Conservation (phyloP, 768 basidiomycete genomes). For the Cubamyces lactineus region DNA sequence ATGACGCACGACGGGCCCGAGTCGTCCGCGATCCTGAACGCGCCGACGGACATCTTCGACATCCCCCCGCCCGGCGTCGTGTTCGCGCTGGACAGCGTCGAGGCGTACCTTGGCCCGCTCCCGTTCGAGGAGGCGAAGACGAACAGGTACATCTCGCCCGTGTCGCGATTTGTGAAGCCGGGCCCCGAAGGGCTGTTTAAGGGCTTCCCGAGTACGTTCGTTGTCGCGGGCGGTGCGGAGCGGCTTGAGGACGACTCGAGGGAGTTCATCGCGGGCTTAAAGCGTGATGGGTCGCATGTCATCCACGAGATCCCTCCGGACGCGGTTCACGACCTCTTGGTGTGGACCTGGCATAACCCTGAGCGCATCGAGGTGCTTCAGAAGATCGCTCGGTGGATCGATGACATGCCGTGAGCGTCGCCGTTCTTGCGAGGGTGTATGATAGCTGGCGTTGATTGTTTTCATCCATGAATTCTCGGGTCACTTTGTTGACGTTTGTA, state of each 20-base stretch:
- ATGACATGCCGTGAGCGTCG: neutral
- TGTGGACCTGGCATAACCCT: conserved; percentile 32
- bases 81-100: conserved; percentile 38
- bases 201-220: conserved; percentile 67
- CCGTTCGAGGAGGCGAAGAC: conserved; percentile 47
- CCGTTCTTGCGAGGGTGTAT: no score
- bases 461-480: no score
- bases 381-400: conserved; percentile 26
- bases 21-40: conserved; percentile 13
- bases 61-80: conserved; percentile 15
- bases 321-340: conserved; percentile 41
- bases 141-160: conserved; percentile 64
- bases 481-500: no score
- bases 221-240: conserved; percentile 61
- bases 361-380: conserved; percentile 33
- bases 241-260: conserved; percentile 54
- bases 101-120: conserved; percentile 52
- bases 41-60: conserved; percentile 36
- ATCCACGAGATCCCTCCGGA: conserved; percentile 54
- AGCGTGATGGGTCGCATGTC: conserved; percentile 52
- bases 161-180: conserved; percentile 43
- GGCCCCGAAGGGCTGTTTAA: conserved; percentile 45
- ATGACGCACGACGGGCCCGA: conserved; percentile 38
- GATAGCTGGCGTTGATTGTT: no score
- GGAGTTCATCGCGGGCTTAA: conserved; percentile 52